These are phyloP conservation scores for Macrolepiota dolichaula DNA, from an alignment of 768 basidiomycete genomes.

Conservation along the genomic window DNA sequence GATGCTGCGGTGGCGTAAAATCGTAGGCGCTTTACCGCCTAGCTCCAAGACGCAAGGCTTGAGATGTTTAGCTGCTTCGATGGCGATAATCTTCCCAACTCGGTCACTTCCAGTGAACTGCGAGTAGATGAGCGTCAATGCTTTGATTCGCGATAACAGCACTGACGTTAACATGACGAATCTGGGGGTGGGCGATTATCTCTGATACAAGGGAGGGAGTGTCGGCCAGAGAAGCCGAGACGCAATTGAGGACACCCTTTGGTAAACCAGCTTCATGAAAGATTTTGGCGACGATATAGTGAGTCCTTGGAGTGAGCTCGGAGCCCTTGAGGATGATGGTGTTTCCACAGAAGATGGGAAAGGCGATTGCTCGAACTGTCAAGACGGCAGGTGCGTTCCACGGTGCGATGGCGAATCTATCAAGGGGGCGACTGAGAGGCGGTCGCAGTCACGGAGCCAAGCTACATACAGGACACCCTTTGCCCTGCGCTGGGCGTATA, in stretches of 20 bases:
- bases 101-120: constrained; percentile 57
- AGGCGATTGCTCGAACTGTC: constrained; percentile 38
- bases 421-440: neutral
- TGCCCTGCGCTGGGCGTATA: constrained; percentile 43
- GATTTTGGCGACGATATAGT: constrained; percentile 41
- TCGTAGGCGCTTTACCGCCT: constrained; percentile 50
- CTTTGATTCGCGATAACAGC: neutral
- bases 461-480: constrained; percentile 48
- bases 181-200: constrained; percentile 51
- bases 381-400: constrained; percentile 54
- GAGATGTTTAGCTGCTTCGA: constrained; percentile 50
- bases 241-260: constrained; percentile 52
- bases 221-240: constrained; percentile 42
- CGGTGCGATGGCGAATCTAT: constrained; percentile 48
- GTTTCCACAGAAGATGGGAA: constrained; percentile 53
- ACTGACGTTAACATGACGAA: constrained; percentile 51
- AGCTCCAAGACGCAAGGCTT: constrained; percentile 57
- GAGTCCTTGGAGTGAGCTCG: constrained; percentile 45
- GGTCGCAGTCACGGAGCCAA: neutral
- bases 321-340: constrained; percentile 53
- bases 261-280: constrained; percentile 61
- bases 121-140: neutral
- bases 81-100: constrained; percentile 50
- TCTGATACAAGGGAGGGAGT: constrained; percentile 43
- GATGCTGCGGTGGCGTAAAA: constrained; percentile 31